phyloP scores from a whole-genome alignment of 192 early-diverging fungal genomes.

The Spizellomyces sp. region DNA sequence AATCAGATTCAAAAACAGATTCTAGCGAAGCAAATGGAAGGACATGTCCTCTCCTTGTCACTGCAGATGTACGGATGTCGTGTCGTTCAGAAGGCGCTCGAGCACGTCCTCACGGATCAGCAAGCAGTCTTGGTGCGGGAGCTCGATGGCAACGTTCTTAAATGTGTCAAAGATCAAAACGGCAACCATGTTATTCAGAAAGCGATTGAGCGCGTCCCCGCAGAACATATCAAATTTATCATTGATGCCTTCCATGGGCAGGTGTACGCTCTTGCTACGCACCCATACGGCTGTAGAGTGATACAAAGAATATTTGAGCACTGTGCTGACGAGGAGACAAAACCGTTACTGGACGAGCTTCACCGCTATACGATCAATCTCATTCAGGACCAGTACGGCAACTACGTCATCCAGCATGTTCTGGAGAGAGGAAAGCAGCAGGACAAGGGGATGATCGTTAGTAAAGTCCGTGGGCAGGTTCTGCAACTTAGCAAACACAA shows the following conservation, averaged over 20 bases:
- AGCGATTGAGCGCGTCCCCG: constrained; percentile 94
- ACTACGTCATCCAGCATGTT: constrained; percentile 99
- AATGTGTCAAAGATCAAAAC: constrained; percentile 99
- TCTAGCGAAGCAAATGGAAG: constrained; percentile 94
- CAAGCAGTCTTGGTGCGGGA: constrained; percentile 90
- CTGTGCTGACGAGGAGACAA: constrained; percentile 75
- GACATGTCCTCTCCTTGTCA: constrained; percentile 89
- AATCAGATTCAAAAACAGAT: constrained; percentile 90
- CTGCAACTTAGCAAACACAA: constrained; percentile 96
- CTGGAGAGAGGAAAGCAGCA: constrained; percentile 87
- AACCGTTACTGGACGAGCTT: constrained; percentile 89
- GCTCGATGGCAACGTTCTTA: constrained; percentile 92
- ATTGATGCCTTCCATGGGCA: constrained; percentile 97
- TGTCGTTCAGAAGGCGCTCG: constrained; percentile 98
- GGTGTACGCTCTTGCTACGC: constrained; percentile 93
- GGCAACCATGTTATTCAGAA: constrained; percentile 99
- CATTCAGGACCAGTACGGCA: constrained; percentile 98
- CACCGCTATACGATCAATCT: constrained; percentile 89
- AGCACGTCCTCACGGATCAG: constrained; percentile 89
- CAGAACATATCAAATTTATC: constrained; percentile 93
- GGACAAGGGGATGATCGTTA: constrained; percentile 86
- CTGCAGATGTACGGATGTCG: constrained; percentile 99
- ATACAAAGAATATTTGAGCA: constrained; percentile 99
- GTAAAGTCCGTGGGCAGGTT: constrained; percentile 90
- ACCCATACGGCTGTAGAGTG: constrained; percentile 98